Percentiles rank a stretch among this genome's conserved stretches.
These are phyloP conservation scores for Fragaria vesca DNA, from an alignment of 306 rosid genomes.

Conservation along the genomic window DNA sequence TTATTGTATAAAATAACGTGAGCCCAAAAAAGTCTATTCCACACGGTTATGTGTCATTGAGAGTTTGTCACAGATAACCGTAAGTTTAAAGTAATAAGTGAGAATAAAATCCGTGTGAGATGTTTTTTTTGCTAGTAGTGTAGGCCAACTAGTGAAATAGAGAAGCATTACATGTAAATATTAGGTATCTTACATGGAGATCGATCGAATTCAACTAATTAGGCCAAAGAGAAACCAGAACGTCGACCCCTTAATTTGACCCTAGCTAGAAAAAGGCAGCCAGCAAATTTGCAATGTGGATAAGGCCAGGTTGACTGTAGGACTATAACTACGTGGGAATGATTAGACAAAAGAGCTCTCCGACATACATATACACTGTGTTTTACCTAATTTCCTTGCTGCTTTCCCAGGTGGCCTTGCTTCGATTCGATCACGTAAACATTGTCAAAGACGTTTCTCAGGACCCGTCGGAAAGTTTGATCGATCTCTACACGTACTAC, in stretches of 20 bases:
- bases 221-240: not conserved
- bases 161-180: not conserved
- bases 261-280: not conserved
- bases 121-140: no score
- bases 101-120: no score
- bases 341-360: not conserved
- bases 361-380: not conserved
- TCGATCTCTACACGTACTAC: not conserved
- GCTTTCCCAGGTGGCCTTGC: conserved; percentile 10
- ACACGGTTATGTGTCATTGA: no score
- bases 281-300: not conserved
- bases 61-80: no score
- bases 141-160: no score
- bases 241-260: conserved; percentile 5
- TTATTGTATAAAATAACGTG: no score
- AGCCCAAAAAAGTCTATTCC: no score
- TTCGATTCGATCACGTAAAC: not conserved
- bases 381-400: not conserved
- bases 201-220: not conserved
- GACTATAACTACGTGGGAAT: conserved; percentile 6
- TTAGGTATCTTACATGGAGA: not conserved
- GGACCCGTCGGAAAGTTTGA: not conserved
- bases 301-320: conserved; percentile 1
- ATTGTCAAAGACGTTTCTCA: not conserved
- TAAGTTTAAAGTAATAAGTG: no score